phyloP scores from a whole-genome alignment of 2,329 filamentous ascomycete species.

The Claviceps purpurea region DNA sequence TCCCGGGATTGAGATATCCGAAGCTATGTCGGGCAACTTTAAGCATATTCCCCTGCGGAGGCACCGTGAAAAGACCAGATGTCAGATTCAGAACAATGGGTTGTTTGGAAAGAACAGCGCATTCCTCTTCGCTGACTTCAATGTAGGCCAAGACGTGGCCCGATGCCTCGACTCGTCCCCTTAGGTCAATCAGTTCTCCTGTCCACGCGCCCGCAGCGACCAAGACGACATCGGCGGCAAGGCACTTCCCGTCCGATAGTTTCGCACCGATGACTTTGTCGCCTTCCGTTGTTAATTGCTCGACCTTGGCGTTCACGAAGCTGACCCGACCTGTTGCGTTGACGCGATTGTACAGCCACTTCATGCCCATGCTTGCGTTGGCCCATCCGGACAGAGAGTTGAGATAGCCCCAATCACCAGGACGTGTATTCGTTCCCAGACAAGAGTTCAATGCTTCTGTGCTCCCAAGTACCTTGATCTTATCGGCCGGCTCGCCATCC shows the following conservation, averaged over 20 bases:
- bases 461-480: conserved; percentile 32
- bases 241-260: conserved; percentile 20
- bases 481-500: conserved; percentile 22
- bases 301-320: conserved; percentile 39
- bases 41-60: conserved; percentile 46
- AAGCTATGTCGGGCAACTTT: conserved; percentile 59
- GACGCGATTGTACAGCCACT: conserved; percentile 44
- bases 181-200: conserved; percentile 60
- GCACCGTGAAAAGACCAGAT: conserved; percentile 62
- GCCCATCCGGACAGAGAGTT: conserved; percentile 71
- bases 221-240: conserved; percentile 57
- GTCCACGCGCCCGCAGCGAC: conserved; percentile 86
- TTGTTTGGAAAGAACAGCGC: conserved; percentile 46
- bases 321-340: conserved; percentile 39
- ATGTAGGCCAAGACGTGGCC: conserved; percentile 74
- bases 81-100: conserved; percentile 64
- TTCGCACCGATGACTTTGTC: conserved; percentile 40
- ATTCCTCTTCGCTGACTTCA: conserved; percentile 57
- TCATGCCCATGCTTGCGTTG: conserved; percentile 59
- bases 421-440: conserved; percentile 34
- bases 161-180: conserved; percentile 63
- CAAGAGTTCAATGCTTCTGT: conserved; percentile 28
- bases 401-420: conserved; percentile 56
- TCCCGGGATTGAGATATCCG: conserved; percentile 47
- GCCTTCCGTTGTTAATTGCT: conserved; percentile 26